Evolutionary conservation across 768 basidiomycete species (phyloP).

Genomic region (Dacryopinax primogenitus): DNA sequence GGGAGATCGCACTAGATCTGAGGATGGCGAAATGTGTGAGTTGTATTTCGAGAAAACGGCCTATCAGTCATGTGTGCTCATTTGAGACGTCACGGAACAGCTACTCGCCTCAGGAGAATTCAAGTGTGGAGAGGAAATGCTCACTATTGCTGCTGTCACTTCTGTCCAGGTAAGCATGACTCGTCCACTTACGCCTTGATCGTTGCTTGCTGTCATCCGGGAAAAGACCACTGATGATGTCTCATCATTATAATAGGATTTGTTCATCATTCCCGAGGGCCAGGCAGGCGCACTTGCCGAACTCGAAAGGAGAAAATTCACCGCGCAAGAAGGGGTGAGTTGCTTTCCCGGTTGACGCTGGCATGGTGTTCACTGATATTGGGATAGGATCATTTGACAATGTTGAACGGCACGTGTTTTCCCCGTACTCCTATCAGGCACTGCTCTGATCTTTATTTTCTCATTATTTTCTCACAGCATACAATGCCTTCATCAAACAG

Average conservation of each 20-base stretch:
- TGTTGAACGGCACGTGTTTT: conserved; percentile 61
- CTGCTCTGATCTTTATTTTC: neutral
- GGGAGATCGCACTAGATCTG: conserved; percentile 89
- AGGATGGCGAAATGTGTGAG: conserved; percentile 86
- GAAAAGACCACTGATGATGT: neutral
- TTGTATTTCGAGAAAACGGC: conserved; percentile 10
- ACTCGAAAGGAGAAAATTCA: conserved; percentile 88
- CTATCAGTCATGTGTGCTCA: neutral
- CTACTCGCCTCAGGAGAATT: conserved; percentile 74
- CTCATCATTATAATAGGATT: conserved; percentile 44
- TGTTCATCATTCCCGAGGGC: conserved; percentile 80
- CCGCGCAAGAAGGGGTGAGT: conserved; percentile 89
- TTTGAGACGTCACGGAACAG: conserved; percentile 32
- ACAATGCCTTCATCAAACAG: conserved; percentile 81
- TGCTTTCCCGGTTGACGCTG: neutral
- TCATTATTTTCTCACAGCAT: conserved; percentile 49
- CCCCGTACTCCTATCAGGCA: neutral
- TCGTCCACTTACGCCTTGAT: too few species aligned
- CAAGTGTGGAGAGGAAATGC: conserved; percentile 85
- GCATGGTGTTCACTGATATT: conserved; percentile 12
- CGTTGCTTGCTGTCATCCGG: too few species aligned
- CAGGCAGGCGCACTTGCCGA: conserved; percentile 76
- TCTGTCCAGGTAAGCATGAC: conserved; percentile 55
- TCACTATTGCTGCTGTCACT: conserved; percentile 94
- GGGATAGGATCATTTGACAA: conserved; percentile 77